Percentiles rank a stretch among this genome's conserved stretches.
phyloP scores from a whole-genome alignment of 129 eudicot genomes.

The Saussurea involucrata region DNA sequence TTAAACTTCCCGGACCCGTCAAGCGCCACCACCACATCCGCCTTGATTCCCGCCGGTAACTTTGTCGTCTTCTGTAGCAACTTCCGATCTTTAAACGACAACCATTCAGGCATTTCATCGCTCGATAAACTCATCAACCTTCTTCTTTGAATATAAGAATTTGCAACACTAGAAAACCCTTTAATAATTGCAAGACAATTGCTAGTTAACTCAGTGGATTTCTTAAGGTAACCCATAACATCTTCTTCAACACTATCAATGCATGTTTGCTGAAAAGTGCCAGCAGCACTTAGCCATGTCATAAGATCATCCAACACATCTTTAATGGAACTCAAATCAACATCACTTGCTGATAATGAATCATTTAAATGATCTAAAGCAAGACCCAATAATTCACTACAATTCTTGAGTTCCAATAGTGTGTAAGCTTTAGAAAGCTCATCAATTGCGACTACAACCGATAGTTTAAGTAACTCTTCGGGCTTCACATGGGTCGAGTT shows the following conservation, averaged over 20 bases:
- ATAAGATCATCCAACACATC: slow-evolving; percentile 45
- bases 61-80: slow-evolving; percentile 36
- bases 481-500: slow-evolving; percentile 39
- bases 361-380: slow-evolving; percentile 55
- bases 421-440: slow-evolving; percentile 39
- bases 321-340: slow-evolving; percentile 8
- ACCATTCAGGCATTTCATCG: slow-evolving; percentile 40
- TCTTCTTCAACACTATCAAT: slow-evolving; percentile 33
- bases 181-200: slow-evolving; percentile 53
- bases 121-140: slow-evolving; percentile 17
- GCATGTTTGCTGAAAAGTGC: slow-evolving; percentile 65
- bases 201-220: slow-evolving; percentile 52
- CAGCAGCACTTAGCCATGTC: slow-evolving; percentile 72
- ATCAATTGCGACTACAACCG: slow-evolving; percentile 43
- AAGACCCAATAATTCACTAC: slow-evolving; percentile 47
- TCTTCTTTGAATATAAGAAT: slow-evolving; percentile 28
- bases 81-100: slow-evolving; percentile 41
- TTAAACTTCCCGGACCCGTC: slow-evolving; percentile 61
- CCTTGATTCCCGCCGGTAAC: slow-evolving; percentile 26
- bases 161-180: slow-evolving; percentile 19
- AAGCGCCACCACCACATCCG: slow-evolving; percentile 54
- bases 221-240: slow-evolving; percentile 19
- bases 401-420: slow-evolving; percentile 40
- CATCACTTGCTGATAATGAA: slow-evolving; percentile 10
- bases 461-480: slow-evolving; percentile 36